Evolutionary conservation across 2,329 filamentous ascomycete species (phyloP).

Genomic region (Fusarium sp.): DNA sequence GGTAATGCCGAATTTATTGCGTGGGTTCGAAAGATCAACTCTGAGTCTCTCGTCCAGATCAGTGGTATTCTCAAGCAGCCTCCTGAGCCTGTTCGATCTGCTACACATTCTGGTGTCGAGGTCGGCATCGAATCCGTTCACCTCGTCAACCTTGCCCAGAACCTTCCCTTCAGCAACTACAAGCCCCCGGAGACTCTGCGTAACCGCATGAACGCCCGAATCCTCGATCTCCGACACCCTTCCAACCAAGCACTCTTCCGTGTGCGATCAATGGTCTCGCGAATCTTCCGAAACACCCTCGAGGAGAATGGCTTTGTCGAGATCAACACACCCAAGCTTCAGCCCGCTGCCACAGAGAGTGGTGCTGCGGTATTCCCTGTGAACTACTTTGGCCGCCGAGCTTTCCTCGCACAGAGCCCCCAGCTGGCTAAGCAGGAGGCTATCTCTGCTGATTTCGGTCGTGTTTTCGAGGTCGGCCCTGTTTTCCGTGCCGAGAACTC

Average conservation of each 20-base stretch:
- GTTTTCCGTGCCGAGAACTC: constrained; percentile 96
- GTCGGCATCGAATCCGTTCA: constrained; percentile 72
- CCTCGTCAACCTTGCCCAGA: constrained; percentile 64
- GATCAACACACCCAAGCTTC: constrained; percentile 93
- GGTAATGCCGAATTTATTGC: constrained; percentile 78
- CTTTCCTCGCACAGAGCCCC: constrained; percentile 91
- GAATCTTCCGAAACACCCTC: constrained; percentile 82
- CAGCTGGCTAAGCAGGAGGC: constrained; percentile 95
- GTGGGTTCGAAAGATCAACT: constrained; percentile 86
- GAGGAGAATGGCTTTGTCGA: constrained; percentile 86
- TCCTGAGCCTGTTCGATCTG: constrained; percentile 79
- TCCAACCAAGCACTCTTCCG: constrained; percentile 90
- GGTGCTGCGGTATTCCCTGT: constrained; percentile 92
- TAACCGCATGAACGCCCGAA: constrained; percentile 80
- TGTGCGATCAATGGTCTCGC: constrained; percentile 83
- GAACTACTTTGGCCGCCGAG: constrained; percentile 88
- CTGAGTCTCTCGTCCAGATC: constrained; percentile 83
- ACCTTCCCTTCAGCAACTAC: constrained; percentile 66
- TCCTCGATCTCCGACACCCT: constrained; percentile 88
- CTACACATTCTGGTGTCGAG: constrained; percentile 81
- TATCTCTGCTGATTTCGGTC: constrained; percentile 88
- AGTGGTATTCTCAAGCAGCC: constrained; percentile 80
- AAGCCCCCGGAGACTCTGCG: constrained; percentile 74
- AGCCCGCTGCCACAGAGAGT: constrained; percentile 90
- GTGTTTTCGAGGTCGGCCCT: constrained; percentile 78